Conservation (phyloP, 345 rosid genomes). For the Conringia planisiliqua region DNA sequence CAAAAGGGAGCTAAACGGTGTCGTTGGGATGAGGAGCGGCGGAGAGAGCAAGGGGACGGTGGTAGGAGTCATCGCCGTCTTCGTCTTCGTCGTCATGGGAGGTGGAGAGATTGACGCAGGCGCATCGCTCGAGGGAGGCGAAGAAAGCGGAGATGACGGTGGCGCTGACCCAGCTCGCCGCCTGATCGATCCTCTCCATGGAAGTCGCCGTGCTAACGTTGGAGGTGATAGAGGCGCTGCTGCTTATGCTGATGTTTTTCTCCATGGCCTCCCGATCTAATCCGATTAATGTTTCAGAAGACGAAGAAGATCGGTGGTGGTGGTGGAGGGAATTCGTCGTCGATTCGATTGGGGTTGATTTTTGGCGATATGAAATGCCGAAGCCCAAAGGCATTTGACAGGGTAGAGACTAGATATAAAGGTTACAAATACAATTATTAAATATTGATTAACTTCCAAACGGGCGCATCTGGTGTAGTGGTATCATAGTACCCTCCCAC, state of each 20-base stretch:
- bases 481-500: constrained; percentile 89
- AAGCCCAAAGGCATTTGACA: neutral
- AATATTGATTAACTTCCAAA: no score
- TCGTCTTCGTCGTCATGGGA: constrained; percentile 53
- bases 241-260: neutral
- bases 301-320: neutral
- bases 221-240: constrained; percentile 2
- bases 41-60: constrained; percentile 49
- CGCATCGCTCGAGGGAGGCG: constrained; percentile 70
- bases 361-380: neutral
- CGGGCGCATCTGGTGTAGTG: constrained; percentile 48
- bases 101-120: constrained; percentile 74
- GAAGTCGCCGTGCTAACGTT: constrained; percentile 34
- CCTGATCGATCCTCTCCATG: constrained; percentile 42
- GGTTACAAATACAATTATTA: neutral
- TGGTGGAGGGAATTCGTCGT: no score
- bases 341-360: neutral
- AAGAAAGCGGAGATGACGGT: constrained; percentile 73
- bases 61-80: constrained; percentile 42
- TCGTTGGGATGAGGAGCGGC: constrained; percentile 27
- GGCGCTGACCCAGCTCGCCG: constrained; percentile 63
- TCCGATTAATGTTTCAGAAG: constrained; percentile 8
- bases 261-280: constrained; percentile 2
- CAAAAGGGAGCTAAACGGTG: constrained; percentile 10
- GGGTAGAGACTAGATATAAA: neutral